A percentile compares a stretch with the other conserved stretches of the same genome.
Evolutionary conservation across 805 yeast genomes (phyloP).

Genomic region (Metschnikowia santaceciliae): DNA sequence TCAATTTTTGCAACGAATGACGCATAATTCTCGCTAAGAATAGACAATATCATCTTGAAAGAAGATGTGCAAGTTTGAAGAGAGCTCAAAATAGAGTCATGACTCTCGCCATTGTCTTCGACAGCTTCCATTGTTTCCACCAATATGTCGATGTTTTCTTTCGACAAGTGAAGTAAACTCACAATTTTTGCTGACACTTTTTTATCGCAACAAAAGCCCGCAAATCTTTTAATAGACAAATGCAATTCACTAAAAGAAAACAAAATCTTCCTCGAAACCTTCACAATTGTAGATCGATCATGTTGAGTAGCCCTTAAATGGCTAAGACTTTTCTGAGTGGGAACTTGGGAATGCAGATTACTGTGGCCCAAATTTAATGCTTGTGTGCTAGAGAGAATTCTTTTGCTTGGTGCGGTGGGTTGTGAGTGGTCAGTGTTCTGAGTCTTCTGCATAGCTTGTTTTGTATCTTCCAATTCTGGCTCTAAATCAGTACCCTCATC

Average conservation of each 20-base stretch:
- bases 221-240: slow-evolving; percentile 51
- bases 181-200: slow-evolving; percentile 52
- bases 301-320: neutral
- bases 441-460: neutral
- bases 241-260: slow-evolving; percentile 65
- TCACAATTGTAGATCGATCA: slow-evolving; percentile 27
- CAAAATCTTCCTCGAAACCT: slow-evolving; percentile 55
- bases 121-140: slow-evolving; percentile 53
- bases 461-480: neutral
- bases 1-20: slow-evolving; percentile 55
- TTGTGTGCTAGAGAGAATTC: neutral
- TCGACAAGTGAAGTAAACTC: slow-evolving; percentile 47
- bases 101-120: slow-evolving; percentile 31
- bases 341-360: neutral
- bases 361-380: neutral
- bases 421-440: neutral
- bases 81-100: slow-evolving; percentile 28
- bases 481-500: neutral
- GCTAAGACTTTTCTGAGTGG: neutral
- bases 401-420: neutral
- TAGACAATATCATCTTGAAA: slow-evolving; percentile 49
- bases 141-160: slow-evolving; percentile 52
- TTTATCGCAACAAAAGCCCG: slow-evolving; percentile 56
- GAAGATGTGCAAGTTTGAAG: slow-evolving; percentile 37
- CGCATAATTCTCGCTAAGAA: slow-evolving; percentile 46